Conservation (phyloP, 345 rosid genomes). For the thale cress (Arabidopsis thaliana) region DNA sequence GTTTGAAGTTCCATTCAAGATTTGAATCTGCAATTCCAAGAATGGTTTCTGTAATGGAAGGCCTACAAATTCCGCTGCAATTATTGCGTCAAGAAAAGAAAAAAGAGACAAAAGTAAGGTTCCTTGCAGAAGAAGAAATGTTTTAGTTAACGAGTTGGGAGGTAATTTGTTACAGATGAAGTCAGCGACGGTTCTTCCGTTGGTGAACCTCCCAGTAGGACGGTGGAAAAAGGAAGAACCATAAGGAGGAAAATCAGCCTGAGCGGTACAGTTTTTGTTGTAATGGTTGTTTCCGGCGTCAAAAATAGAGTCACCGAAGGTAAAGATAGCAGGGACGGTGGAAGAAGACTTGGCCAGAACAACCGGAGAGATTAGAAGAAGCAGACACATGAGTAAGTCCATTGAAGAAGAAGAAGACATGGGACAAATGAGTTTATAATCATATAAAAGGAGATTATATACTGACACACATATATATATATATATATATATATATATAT, state of each 20-base stretch:
- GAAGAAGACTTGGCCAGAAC: slow-evolving; percentile 29
- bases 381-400: slow-evolving; percentile 14
- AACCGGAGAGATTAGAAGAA: slow-evolving; percentile 22
- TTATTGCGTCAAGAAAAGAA: not conserved
- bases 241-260: slow-evolving; percentile 78
- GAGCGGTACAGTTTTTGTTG: slow-evolving; percentile 64
- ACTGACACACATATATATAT: not conserved
- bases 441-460: not conserved
- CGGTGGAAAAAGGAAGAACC: slow-evolving; percentile 68
- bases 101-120: not conserved
- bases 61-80: slow-evolving; percentile 58
- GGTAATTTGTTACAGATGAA: slow-evolving; percentile 52
- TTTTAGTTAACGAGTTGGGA: not conserved
- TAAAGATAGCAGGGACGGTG: slow-evolving; percentile 55
- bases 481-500: not conserved
- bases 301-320: slow-evolving; percentile 70
- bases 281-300: slow-evolving; percentile 76
- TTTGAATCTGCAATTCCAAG: slow-evolving; percentile 48
- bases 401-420: slow-evolving; percentile 23
- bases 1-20: slow-evolving; percentile 54
- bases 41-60: slow-evolving; percentile 59
- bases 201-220: slow-evolving; percentile 79
- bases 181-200: slow-evolving; percentile 71
- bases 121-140: slow-evolving; percentile 32
- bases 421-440: not conserved